These are phyloP conservation scores for Lablab purpureus DNA, from an alignment of 306 rosid genomes.

Conservation along the genomic window DNA sequence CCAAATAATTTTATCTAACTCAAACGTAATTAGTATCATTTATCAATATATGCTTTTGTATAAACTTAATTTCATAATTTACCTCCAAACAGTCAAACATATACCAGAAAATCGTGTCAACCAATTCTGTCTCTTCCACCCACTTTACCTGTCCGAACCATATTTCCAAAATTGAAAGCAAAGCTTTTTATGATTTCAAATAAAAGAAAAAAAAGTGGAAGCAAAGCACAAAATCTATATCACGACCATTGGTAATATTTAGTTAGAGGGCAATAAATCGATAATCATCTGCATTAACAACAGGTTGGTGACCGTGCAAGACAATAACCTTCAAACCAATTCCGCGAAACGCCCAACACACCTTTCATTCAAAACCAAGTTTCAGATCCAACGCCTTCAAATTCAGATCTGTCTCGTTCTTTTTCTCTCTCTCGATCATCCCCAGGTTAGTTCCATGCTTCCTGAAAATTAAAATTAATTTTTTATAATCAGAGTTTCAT, in stretches of 20 bases:
- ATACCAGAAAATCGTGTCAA: not conserved
- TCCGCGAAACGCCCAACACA: not conserved
- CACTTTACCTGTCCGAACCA: not conserved
- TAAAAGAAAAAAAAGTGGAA: not conserved
- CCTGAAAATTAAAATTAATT: not conserved
- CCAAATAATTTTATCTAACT: too few species aligned
- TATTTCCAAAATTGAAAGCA: not conserved
- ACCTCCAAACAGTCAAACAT: not conserved
- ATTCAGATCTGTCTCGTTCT: constrained; percentile 47
- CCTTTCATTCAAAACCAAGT: not conserved
- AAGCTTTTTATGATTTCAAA: constrained; percentile 8
- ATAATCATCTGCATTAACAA: not conserved
- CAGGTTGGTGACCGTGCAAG: constrained; percentile 24
- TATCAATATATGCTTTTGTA: too few species aligned
- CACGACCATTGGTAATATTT: not conserved
- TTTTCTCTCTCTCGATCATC: not conserved
- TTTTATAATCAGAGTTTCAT: not conserved
- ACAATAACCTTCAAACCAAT: constrained; percentile 26
- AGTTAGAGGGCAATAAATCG: not conserved
- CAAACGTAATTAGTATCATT: too few species aligned
- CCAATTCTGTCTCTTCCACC: not conserved
- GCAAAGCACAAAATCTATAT: not conserved
- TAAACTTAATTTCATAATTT: not conserved
- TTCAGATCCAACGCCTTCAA: constrained; percentile 45
- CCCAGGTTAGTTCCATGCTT: constrained; percentile 53